Evolutionary conservation across 805 yeast genomes (phyloP), one percentile per base, ranked within the genome.

Genomic region (Soucietia sequanensis): DNA sequence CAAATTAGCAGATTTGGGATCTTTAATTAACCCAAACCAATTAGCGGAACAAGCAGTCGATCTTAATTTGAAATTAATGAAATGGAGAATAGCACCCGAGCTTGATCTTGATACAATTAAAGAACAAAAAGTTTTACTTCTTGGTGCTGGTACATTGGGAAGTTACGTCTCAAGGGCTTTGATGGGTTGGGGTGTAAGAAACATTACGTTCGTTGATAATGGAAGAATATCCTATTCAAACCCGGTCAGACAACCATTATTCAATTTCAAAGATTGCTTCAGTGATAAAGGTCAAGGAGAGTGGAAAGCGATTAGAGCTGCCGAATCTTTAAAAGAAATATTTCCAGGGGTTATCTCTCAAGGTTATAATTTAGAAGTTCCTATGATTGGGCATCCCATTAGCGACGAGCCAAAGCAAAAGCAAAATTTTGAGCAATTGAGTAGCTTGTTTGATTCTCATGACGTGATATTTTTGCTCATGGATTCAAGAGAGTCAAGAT

Each of bases 121-220:
- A 43, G 39, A 59, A 12, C 74, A 82, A 8, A 81, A 73, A 44
- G 83, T 90, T 24, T 60, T 93, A 27, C 63, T 93, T 11, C 70
- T 93, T n/a, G 99, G 99, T 0, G 85, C 98, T 0, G 99, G 99
- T 5, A 93, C 99, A 3, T 68, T 95, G 6, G 99, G 99, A 0
- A 83, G 95, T 39, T 91, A 91, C 51, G 91, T 93, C 5, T 75
- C 95, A 0, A 70, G 99, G 36, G 83, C 85, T 0, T 61, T 93
- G 19, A 56, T 93, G 57, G 98, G 95, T 1, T 93, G 99, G 99
- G 99, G 99, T 3, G 90, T 90, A 0, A 65, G 87, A 30, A 68
- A 78, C 23, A 81, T 93, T 13, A 84, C 96, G 0, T 80, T 93
- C 59, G 91, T 93, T 3, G 99, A 93, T 57, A 87, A 78, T 56